These are phyloP conservation scores for Cajanus cajan DNA, from an alignment of 306 rosid genomes.

Conservation along the genomic window DNA sequence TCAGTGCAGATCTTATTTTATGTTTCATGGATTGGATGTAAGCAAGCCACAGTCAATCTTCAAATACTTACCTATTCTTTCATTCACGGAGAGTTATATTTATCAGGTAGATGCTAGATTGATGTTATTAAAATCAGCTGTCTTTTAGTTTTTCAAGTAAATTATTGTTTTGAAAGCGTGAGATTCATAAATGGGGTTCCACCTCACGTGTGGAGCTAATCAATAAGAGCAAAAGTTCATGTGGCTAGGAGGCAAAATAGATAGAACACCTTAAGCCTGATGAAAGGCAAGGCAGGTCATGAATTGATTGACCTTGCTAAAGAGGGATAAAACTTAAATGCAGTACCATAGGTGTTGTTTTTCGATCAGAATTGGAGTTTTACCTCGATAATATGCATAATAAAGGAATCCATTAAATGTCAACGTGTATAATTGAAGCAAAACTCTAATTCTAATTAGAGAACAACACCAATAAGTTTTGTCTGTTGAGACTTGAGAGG, in stretches of 20 bases:
- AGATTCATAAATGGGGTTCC: background rate
- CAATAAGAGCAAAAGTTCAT: background rate
- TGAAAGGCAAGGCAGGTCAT: constrained; percentile 6
- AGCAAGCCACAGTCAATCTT: constrained; percentile 63
- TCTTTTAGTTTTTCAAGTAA: background rate
- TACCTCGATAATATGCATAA: no score
- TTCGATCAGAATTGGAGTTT: no score
- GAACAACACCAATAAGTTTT: no score
- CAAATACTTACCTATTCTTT: constrained; percentile 73
- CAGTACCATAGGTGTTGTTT: no score
- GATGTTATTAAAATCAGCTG: background rate
- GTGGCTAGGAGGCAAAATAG: background rate
- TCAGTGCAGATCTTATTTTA: constrained; percentile 96
- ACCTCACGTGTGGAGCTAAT: background rate
- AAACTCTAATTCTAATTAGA: no score
- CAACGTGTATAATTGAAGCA: no score
- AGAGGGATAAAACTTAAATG: background rate
- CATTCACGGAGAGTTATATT: constrained; percentile 84
- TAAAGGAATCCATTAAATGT: no score
- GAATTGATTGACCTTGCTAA: background rate
- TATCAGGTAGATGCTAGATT: constrained; percentile 70
- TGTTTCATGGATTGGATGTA: constrained; percentile 89
- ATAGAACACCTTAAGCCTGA: constrained; percentile 6
- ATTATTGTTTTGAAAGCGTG: background rate
- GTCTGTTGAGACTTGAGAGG: background rate